A percentile compares a stretch with the other conserved stretches of the same genome.
Evolutionary conservation across 2,329 filamentous ascomycete species (phyloP).

Genomic region (Calonectria pseudoreteaudii): DNA sequence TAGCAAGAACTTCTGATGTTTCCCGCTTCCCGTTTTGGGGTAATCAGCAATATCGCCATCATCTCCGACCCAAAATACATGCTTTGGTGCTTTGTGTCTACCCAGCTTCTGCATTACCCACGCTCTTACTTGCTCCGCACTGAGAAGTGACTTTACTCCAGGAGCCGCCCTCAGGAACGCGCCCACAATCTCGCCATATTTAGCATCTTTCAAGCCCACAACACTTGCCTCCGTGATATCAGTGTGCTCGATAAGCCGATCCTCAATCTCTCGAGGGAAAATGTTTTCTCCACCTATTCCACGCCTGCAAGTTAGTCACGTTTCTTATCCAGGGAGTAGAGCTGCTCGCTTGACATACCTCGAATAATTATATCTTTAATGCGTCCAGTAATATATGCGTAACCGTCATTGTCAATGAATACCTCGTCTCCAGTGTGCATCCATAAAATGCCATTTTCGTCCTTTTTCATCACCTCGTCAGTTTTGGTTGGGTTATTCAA

Average conservation of each 20-base stretch:
- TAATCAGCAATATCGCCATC: constrained; percentile 62
- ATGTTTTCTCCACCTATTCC: constrained; percentile 79
- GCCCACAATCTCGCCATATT: constrained; percentile 82
- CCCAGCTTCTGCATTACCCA: constrained; percentile 69
- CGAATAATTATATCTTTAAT: constrained; percentile 92
- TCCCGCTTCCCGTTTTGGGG: constrained; percentile 73
- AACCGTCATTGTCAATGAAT: constrained; percentile 79
- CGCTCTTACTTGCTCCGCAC: constrained; percentile 61
- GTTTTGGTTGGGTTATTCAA: constrained; percentile 7
- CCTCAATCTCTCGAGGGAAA: constrained; percentile 86
- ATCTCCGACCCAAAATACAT: constrained; percentile 77
- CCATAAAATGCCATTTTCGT: constrained; percentile 60
- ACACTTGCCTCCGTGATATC: constrained; percentile 77
- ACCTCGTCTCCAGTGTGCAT: constrained; percentile 90
- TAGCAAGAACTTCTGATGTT: constrained; percentile 46
- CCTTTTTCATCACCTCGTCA: constrained; percentile 10
- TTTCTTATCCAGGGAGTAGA: neutral
- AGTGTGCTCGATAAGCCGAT: constrained; percentile 78
- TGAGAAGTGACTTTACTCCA: constrained; percentile 44
- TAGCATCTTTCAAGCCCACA: constrained; percentile 79
- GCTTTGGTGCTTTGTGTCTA: constrained; percentile 72
- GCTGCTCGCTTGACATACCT: constrained; percentile 52
- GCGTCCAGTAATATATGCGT: constrained; percentile 82
- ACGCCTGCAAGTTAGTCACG: neutral
- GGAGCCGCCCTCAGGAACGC: constrained; percentile 70